A percentile compares a stretch with the other conserved stretches of the same genome.
phyloP scores from a whole-genome alignment of 306 rosid genomes.

The Ziziphus jujuba region DNA sequence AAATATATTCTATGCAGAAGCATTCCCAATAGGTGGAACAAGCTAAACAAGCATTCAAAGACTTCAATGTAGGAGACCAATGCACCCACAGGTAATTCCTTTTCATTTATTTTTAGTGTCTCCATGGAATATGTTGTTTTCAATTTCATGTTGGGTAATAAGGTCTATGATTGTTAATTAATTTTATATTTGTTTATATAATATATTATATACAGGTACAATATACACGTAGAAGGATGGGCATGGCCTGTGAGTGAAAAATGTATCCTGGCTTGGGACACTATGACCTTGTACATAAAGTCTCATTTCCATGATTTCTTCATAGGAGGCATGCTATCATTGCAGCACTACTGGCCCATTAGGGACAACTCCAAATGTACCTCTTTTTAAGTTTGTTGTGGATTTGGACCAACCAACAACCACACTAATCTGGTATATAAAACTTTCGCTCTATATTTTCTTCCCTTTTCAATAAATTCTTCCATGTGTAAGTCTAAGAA shows the following conservation, averaged over 20 bases:
- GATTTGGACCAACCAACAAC: slow-evolving; percentile 81
- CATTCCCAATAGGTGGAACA: no score
- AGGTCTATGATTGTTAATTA: no score
- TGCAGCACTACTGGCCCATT: slow-evolving; percentile 81
- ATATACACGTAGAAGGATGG: slow-evolving; percentile 74
- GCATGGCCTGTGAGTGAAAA: slow-evolving; percentile 87
- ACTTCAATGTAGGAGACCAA: slow-evolving; percentile 66
- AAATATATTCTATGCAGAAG: no score
- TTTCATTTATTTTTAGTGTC: background rate
- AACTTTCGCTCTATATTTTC: background rate
- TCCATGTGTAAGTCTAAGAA: no score
- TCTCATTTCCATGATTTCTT: slow-evolving; percentile 65
- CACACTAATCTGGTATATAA: slow-evolving; percentile 48
- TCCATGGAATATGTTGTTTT: no score
- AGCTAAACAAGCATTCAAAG: slow-evolving; percentile 62
- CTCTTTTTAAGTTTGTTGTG: slow-evolving; percentile 69
- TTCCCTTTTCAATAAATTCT: background rate
- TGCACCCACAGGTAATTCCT: slow-evolving; percentile 61
- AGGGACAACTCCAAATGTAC: slow-evolving; percentile 51
- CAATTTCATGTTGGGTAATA: no score
- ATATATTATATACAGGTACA: slow-evolving; percentile 42
- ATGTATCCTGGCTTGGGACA: slow-evolving; percentile 70
- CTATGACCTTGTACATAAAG: slow-evolving; percentile 49
- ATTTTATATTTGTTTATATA: no score
- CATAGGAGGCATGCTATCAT: slow-evolving; percentile 60